Evolutionary conservation across 495 filamentous ascomycete species (phyloP), one percentile per base, ranked within the genome.

Genomic region (Aspergillus wentii): DNA sequence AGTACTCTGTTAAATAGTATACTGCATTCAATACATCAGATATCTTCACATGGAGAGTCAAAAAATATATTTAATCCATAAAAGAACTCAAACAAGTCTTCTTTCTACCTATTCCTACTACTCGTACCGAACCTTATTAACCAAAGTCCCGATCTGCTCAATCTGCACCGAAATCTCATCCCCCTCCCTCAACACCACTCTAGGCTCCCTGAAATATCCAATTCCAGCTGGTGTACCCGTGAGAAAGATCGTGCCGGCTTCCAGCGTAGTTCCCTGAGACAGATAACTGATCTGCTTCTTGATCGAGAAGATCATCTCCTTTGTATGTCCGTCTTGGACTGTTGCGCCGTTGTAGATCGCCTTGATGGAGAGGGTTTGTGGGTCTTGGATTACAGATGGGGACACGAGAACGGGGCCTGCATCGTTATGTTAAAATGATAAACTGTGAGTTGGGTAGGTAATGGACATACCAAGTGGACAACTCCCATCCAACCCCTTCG

Each of bases 141-240:
- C 33, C 14, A 61, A 36, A 14, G 50, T 59, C 33, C 57, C 57
- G 22, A 61, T 61, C 17, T 57, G 38, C 14, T 53, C 58, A 44
- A 76, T 68, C 35, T 68, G 38, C 3, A 80, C 71, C 34, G 65
- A 63, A 3, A 80, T 75, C 25, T 68, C 61, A 55, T 78, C 74
- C 0, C 67, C 74, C 41, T 79, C 56, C 40, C 66, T 63, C 33
- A 80, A 47, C 15, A 62, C 72, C 9, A 64, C 59, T 40, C 58
- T 61, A 2, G 61, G 59, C 34, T 71, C 60, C 30, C 64, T 64
- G 25, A 68, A 64, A 35, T 59, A 52, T 8, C 59, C 62, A 45
- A 66, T 66, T 5, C 62, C 62, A 10, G 62, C 51, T 2, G 52
- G 54, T 7, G 68, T 72, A 11, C 66, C 70, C 0, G 70, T 72